Evolutionary conservation across 371 early-diverging fungal genomes (phyloP), one percentile per base, ranked within the genome.

Genomic region (Batrachochytrium dendrobatidis): DNA sequence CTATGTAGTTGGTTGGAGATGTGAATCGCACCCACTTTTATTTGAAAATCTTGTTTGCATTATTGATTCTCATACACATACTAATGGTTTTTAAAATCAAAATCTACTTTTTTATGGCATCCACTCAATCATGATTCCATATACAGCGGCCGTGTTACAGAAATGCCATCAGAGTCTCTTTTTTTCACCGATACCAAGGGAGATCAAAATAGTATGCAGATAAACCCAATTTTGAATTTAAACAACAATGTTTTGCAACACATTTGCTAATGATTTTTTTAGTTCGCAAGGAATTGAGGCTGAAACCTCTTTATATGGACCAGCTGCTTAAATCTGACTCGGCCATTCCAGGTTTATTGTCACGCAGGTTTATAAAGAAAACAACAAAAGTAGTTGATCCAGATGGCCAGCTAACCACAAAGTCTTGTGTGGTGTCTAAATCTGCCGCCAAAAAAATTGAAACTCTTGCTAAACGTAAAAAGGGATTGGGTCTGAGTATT

Each of bases 141-240:
- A n/a, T n/a, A n/a, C n/a, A n/a, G n/a, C n/a, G 69, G 66, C 0
- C 73, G 78, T 62, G 65, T 81, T 39, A 74, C 76, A 24, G 71
- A 75, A 31, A 64, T 76, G 45, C 49, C 72, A 20, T 74, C 86
- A 55, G 84, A 83, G 22, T 67, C 71, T 3, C 78, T 91, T 20
- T 94, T 94, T 71, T 74, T 75, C 8, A 72, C 89, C 61, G 94
- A 94, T 72, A 82, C 76, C 49, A 60, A 56, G 18, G 91, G 89
- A 34, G 88, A 86, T 64, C 69, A 59, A 10, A 71, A 82, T 65
- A 74, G 86, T 76, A 66, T 26, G 54, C 43, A 28, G 33, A 5
- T 49, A 26, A 2, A 20, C n/a, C n/a, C 8, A 44, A 60, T 25
- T 54, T 24, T 29, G 50, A 8, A 6, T 12, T 29, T 24, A 18